A percentile compares a stretch with the other conserved stretches of the same genome.
Evolutionary conservation across 2,329 filamentous ascomycete genomes (phyloP).

Genomic region (Trichoderma koningii): DNA sequence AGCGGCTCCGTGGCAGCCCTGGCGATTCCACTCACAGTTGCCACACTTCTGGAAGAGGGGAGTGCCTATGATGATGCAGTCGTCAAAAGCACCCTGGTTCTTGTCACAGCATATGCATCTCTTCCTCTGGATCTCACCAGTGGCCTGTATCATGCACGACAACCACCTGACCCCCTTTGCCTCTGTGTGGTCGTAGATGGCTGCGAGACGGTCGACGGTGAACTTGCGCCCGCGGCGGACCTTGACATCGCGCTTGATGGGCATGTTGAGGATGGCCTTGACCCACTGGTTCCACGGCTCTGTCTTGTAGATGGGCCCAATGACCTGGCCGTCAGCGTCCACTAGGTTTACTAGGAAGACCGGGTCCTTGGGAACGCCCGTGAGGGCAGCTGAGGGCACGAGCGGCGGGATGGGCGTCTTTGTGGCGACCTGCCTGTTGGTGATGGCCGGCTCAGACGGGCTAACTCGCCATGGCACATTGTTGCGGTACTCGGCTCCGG

Average conservation of each 20-base stretch:
- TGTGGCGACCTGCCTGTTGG: background rate
- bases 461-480: background rate
- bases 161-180: conserved; percentile 50
- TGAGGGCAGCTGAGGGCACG: background rate
- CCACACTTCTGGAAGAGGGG: conserved; percentile 50
- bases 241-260: conserved; percentile 45
- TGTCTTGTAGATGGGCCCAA: conserved; percentile 44
- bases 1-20: conserved; percentile 41
- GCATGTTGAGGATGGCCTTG: conserved; percentile 41
- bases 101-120: conserved; percentile 48
- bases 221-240: conserved; percentile 49
- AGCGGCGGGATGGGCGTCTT: conserved; percentile 23
- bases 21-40: conserved; percentile 54
- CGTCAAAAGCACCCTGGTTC: conserved; percentile 48
- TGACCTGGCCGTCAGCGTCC: conserved; percentile 42
- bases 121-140: conserved; percentile 44
- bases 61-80: conserved; percentile 48
- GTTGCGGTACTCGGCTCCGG: conserved; percentile 29
- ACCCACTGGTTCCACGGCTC: conserved; percentile 47
- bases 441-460: background rate
- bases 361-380: conserved; percentile 10
- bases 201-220: conserved; percentile 42
- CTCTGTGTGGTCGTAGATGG: conserved; percentile 47
- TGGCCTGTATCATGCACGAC: conserved; percentile 54
- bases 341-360: conserved; percentile 40